phyloP scores from a whole-genome alignment of 2,329 filamentous ascomycete genomes.

The Paecilomyces fulvus region DNA sequence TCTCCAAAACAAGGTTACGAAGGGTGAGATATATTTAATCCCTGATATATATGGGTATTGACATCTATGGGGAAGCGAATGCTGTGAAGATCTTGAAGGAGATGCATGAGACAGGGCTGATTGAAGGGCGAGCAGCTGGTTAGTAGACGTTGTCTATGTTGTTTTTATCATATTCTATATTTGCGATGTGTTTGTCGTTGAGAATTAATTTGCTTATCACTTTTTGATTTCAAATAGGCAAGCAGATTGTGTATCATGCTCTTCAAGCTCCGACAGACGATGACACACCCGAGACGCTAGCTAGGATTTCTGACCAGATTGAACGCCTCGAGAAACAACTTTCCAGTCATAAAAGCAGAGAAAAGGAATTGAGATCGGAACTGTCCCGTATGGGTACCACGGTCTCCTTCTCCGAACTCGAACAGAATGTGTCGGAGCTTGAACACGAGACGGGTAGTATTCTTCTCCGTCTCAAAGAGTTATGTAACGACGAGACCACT shows the following conservation, averaged over 20 bases:
- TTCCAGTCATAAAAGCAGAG: conserved; percentile 34
- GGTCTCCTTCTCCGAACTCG: conserved; percentile 45
- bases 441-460: conserved; percentile 38
- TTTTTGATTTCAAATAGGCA: conserved; percentile 34
- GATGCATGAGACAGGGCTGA: conserved; percentile 50
- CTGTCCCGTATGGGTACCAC: conserved; percentile 40
- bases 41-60: conserved; percentile 5
- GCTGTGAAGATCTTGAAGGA: conserved; percentile 56
- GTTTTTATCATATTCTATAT: too few relatives aligned
- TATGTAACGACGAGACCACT: conserved; percentile 29
- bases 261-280: conserved; percentile 44
- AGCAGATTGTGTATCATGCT: conserved; percentile 55
- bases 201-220: background rate
- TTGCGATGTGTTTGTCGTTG: too few relatives aligned
- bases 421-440: conserved; percentile 34
- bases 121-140: conserved; percentile 51
- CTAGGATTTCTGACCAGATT: conserved; percentile 43
- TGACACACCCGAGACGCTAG: conserved; percentile 40
- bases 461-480: conserved; percentile 29
- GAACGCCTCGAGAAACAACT: conserved; percentile 39
- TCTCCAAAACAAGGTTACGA: conserved; percentile 52
- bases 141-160: conserved; percentile 6
- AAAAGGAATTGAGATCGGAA: conserved; percentile 42
- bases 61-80: conserved; percentile 34
- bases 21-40: conserved; percentile 30